A percentile compares a stretch with the other conserved stretches of the same genome.
phyloP scores from a whole-genome alignment of 352 stramenopile species.

The Achlya hypogyna region DNA sequence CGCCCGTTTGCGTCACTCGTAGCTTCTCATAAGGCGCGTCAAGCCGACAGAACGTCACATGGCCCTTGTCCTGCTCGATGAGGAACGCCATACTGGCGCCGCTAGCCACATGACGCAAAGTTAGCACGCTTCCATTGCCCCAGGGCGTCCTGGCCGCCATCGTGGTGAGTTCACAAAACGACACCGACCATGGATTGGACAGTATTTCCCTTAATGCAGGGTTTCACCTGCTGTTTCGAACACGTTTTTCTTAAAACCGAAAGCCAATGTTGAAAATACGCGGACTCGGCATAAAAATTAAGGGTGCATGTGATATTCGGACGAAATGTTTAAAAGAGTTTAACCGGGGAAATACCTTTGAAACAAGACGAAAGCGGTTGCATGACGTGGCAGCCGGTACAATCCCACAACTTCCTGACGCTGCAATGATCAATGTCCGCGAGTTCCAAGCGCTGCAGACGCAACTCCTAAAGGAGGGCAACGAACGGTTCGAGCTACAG shows the following conservation, averaged over 20 bases:
- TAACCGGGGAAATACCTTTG: not conserved
- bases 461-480: slow-evolving; percentile 19
- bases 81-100: not conserved
- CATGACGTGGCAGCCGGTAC: not conserved
- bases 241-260: too few species aligned
- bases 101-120: not conserved
- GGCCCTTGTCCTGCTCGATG: slow-evolving; percentile 15
- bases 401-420: not conserved
- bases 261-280: too few species aligned
- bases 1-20: slow-evolving; percentile 56
- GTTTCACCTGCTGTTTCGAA: not conserved
- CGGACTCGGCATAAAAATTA: not conserved
- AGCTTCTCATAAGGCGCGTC: slow-evolving; percentile 71
- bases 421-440: slow-evolving; percentile 18
- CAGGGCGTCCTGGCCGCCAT: not conserved
- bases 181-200: not conserved
- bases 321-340: not conserved
- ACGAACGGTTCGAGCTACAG: slow-evolving; percentile 18
- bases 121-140: slow-evolving; percentile 13
- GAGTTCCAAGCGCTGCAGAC: slow-evolving; percentile 19
- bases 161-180: not conserved
- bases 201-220: not conserved
- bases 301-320: not conserved
- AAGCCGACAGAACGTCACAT: slow-evolving; percentile 49
- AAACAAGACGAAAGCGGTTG: not conserved